These are phyloP conservation scores for Nakaseomyces sp. DNA, from an alignment of 1,139 yeast genomes.

Conservation along the genomic window DNA sequence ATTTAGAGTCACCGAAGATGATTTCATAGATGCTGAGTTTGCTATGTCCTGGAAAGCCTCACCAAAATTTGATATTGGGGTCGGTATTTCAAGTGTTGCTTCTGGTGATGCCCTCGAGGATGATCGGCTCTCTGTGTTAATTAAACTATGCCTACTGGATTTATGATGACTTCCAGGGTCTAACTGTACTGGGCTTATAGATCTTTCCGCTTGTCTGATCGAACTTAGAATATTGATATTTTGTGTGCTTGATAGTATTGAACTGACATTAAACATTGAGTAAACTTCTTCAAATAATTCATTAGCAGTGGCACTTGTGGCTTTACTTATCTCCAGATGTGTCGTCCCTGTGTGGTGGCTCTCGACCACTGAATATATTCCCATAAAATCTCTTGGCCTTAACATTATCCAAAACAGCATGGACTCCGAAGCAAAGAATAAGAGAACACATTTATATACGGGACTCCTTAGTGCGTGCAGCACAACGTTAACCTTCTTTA, in stretches of 20 bases:
- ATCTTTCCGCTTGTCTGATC: conserved; percentile 1
- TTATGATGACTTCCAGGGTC: neutral
- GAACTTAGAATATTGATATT: conserved; percentile 3
- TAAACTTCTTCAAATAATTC: conserved; percentile 16
- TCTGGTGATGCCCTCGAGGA: neutral
- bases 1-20: neutral
- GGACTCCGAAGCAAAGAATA: conserved; percentile 25
- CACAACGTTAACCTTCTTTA: conserved; percentile 20
- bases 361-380: conserved; percentile 9
- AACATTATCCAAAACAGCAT: conserved; percentile 29
- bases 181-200: neutral
- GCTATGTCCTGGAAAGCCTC: conserved; percentile 1
- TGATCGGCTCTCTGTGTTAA: neutral
- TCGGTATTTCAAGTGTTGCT: neutral
- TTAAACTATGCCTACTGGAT: neutral
- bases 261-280: conserved; percentile 13
- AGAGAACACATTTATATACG: conserved; percentile 21
- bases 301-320: conserved; percentile 6
- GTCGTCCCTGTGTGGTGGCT: conserved; percentile 6
- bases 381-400: conserved; percentile 23
- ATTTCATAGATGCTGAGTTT: neutral
- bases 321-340: conserved; percentile 2
- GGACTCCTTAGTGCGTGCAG: conserved; percentile 19
- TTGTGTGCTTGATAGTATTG: conserved; percentile 10
- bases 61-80: conserved; percentile 1